Percentiles rank a stretch among this genome's conserved stretches.
phyloP scores from a whole-genome alignment of 495 filamentous ascomycete species.

The Margaritispora aquatica region DNA sequence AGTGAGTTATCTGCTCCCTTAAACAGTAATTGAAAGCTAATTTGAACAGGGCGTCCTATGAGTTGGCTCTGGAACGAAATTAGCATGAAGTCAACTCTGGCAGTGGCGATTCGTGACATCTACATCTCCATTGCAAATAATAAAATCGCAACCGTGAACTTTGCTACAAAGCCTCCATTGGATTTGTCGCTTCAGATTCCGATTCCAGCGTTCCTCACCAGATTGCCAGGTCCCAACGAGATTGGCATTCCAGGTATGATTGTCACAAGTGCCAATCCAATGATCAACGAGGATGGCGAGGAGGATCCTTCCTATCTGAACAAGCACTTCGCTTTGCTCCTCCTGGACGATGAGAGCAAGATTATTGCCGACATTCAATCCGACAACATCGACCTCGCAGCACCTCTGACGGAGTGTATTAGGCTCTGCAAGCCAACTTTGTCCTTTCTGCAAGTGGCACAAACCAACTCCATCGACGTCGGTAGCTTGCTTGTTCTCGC shows the following conservation, averaged over 20 bases:
- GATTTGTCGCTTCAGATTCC: slow-evolving; percentile 84
- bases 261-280: slow-evolving; percentile 78
- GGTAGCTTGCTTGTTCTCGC: slow-evolving; percentile 77
- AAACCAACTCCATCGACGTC: slow-evolving; percentile 63
- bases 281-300: slow-evolving; percentile 56
- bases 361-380: slow-evolving; percentile 79
- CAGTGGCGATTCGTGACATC: slow-evolving; percentile 73
- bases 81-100: slow-evolving; percentile 70
- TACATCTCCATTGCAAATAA: slow-evolving; percentile 75
- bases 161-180: slow-evolving; percentile 35
- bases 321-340: slow-evolving; percentile 78
- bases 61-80: slow-evolving; percentile 59
- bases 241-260: slow-evolving; percentile 66
- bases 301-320: slow-evolving; percentile 58
- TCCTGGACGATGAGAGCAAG: slow-evolving; percentile 76
- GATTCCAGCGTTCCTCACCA: slow-evolving; percentile 65
- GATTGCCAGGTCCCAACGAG: slow-evolving; percentile 61
- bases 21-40: slow-evolving; percentile 1
- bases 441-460: slow-evolving; percentile 64
- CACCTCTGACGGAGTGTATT: slow-evolving; percentile 76
- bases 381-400: slow-evolving; percentile 63
- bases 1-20: slow-evolving; percentile 39
- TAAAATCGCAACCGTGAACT: slow-evolving; percentile 62
- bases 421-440: slow-evolving; percentile 76
- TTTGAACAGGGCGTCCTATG: slow-evolving; percentile 42